These are phyloP conservation scores for Physcomitrium patens DNA, from an alignment of 225 moss, liverwort and hornwort genomes.

Conservation along the genomic window DNA sequence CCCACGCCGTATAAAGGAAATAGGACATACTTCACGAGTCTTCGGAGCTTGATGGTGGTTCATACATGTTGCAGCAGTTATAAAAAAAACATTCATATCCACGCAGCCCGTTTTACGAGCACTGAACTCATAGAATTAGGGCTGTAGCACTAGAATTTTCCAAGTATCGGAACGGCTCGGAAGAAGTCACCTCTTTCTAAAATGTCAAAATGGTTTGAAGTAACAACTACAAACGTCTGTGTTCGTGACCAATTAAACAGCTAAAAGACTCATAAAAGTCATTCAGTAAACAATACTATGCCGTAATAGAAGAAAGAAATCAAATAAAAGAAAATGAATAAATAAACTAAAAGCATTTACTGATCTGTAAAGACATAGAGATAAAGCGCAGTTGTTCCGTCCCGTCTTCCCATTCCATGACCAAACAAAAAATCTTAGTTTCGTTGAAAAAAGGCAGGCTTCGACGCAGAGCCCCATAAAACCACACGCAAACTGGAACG, in stretches of 20 bases:
- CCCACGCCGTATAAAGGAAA: constrained; percentile 21
- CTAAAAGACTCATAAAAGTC: constrained; percentile 6
- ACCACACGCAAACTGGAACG: constrained; percentile 22
- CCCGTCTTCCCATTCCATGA: constrained; percentile 29
- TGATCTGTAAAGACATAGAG: constrained; percentile 1
- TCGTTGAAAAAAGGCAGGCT: constrained; percentile 11
- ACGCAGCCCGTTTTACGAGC: constrained; percentile 27
- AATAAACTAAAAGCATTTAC: constrained; percentile 8
- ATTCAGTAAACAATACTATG: constrained; percentile 28
- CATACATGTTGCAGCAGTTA: constrained; percentile 32
- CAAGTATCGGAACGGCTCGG: constrained; percentile 15
- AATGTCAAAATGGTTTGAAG: constrained; percentile 14
- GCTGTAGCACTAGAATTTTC: constrained; percentile 11
- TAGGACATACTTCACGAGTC: constrained; percentile 15
- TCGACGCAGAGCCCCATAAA: not conserved
- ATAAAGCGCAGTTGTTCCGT: not conserved
- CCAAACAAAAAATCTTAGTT: not conserved
- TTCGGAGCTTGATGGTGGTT: constrained; percentile 12
- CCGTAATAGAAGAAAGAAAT: constrained; percentile 15
- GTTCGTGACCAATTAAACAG: constrained; percentile 20
- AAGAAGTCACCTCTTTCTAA: constrained; percentile 2
- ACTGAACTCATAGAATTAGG: constrained; percentile 28
- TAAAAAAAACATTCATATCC: constrained; percentile 17
- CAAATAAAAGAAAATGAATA: no score
- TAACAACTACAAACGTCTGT: constrained; percentile 14